phyloP scores from a whole-genome alignment of 768 basidiomycete species.

The Tricholoma flavovirens region DNA sequence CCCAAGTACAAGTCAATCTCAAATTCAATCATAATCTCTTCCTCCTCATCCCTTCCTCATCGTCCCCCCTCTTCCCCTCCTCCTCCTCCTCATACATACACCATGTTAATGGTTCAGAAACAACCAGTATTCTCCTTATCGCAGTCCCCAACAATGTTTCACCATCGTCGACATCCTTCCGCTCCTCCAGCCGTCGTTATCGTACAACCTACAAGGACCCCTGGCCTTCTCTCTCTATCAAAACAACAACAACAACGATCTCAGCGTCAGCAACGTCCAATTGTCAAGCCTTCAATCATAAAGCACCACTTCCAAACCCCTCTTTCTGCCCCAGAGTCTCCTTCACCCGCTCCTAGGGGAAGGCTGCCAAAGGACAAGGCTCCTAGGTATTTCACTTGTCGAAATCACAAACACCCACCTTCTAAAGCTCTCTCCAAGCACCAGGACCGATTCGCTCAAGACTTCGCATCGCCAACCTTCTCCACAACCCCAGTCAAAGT shows the following conservation, averaged over 20 bases:
- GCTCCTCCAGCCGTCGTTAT: conserved; percentile 61
- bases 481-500: conserved; percentile 23
- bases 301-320: conserved; percentile 21
- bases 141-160: conserved; percentile 16
- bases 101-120: conserved; percentile 48
- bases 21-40: neutral
- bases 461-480: conserved; percentile 54
- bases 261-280: conserved; percentile 29
- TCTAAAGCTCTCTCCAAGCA: neutral
- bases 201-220: conserved; percentile 67
- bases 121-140: conserved; percentile 29
- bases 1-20: neutral
- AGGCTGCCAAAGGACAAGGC: conserved; percentile 24
- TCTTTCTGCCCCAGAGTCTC: conserved; percentile 21
- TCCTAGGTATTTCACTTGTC: conserved; percentile 15
- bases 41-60: neutral
- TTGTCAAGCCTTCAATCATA: conserved; percentile 26
- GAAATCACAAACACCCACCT: neutral
- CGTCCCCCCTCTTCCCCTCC: conserved; percentile 12
- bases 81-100: conserved; percentile 12
- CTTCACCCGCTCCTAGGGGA: conserved; percentile 26
- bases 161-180: conserved; percentile 63
- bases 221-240: conserved; percentile 66
- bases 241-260: conserved; percentile 35
- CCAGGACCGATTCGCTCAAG: conserved; percentile 4